These are phyloP conservation scores for Carex littledalei DNA, from an alignment of 176 grass and related monocot species.

Conservation along the genomic window DNA sequence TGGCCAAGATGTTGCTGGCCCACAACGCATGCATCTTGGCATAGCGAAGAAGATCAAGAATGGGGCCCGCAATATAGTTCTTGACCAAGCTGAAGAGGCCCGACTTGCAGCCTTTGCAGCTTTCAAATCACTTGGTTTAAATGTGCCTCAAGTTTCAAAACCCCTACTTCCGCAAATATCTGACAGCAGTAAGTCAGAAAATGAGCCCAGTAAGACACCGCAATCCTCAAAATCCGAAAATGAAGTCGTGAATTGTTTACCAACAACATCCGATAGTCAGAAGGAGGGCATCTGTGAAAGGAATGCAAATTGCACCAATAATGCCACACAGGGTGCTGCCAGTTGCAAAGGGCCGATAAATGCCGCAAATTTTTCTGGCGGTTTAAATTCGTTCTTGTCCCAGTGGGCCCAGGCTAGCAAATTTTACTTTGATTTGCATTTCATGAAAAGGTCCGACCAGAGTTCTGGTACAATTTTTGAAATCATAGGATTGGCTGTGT, in stretches of 20 bases:
- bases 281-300: background rate
- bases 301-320: background rate
- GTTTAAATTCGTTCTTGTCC: slow-evolving; percentile 71
- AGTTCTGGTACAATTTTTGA: slow-evolving; percentile 43
- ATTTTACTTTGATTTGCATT: slow-evolving; percentile 92
- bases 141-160: slow-evolving; percentile 71
- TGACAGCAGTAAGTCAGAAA: slow-evolving; percentile 22
- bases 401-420: slow-evolving; percentile 59
- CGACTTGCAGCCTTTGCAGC: slow-evolving; percentile 75
- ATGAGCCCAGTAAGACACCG: slow-evolving; percentile 26
- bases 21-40: slow-evolving; percentile 65
- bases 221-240: slow-evolving; percentile 28
- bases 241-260: slow-evolving; percentile 1
- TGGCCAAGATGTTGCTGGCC: slow-evolving; percentile 50
- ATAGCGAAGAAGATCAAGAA: slow-evolving; percentile 97
- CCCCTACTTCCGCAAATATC: slow-evolving; percentile 40
- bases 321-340: slow-evolving; percentile 2
- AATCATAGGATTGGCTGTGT: slow-evolving; percentile 79
- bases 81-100: slow-evolving; percentile 93
- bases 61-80: slow-evolving; percentile 82
- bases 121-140: slow-evolving; percentile 91
- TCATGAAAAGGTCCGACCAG: slow-evolving; percentile 44
- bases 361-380: slow-evolving; percentile 62
- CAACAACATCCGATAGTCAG: background rate
- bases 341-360: slow-evolving; percentile 61